Evolutionary conservation across 208 protist genomes (phyloP), one percentile per base, ranked within the genome.

Genomic region (Trypanosoma cruzi): DNA sequence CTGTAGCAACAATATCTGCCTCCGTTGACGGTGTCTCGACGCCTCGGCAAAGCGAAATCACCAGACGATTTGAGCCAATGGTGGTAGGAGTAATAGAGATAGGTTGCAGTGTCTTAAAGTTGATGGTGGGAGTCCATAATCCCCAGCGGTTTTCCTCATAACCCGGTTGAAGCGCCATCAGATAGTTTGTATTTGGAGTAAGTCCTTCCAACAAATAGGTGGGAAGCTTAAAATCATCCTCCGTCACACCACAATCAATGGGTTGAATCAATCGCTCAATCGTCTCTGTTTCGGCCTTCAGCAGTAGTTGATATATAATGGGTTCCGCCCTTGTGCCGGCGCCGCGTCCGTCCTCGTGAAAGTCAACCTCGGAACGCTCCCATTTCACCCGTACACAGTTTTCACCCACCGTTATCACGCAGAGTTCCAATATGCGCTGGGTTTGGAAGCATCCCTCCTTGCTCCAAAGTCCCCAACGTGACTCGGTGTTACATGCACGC

Each of bases 381-480:
- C 90, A 97, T 52, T 65, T 58, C 4, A 97, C 31, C 40, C 71
- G 73, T 13, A 83, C 85, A 68, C 95, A 97, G 37, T 76, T 90
- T 76, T 96, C 90, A 22, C 93, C 93, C 20, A 88, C 73, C 54
- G 70, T 59, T 37, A 59, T 68, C 24, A 92, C 68, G 24, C 64
- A 59, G 34, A 93, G 77, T 18, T 76, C 24, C 54, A 95, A 65
- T 55, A 90, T 58, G 37, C 64, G 65, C 18, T 84, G 80, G 32
- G 93, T 97, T 67, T 75, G 72, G 75, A 96, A 92, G 34, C 59
- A 52, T 18, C 65, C 73, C 68, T 97, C 93, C 49, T 82, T 84
- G 64, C 87, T 93, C 91, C 93, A 97, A 56, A 91, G 74, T 53
- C 93, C 93, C 88, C 90, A 97, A 36, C 90, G 82, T 5, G 75